phyloP scores from a whole-genome alignment of 345 rosid genomes.

The Salix exigua region DNA sequence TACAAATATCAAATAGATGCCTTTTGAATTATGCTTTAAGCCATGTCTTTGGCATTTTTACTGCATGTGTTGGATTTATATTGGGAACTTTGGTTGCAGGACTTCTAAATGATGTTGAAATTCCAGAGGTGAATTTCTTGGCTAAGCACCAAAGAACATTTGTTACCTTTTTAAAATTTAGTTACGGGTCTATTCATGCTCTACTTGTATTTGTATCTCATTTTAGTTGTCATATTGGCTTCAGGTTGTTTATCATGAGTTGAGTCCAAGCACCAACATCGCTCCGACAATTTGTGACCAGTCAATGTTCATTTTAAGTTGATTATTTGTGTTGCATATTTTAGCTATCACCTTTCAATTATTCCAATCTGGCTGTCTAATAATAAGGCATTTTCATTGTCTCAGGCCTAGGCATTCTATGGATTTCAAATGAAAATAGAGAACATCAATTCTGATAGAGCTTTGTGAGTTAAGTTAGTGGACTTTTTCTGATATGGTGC shows the following conservation, averaged over 20 bases:
- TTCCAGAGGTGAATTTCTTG: no score
- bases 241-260: background rate
- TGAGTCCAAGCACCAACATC: background rate
- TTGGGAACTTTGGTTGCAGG: no score
- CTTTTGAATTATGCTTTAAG: no score
- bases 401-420: constrained; percentile 86
- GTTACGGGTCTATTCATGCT: background rate
- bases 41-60: no score
- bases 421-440: constrained; percentile 82
- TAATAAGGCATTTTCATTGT: constrained; percentile 14
- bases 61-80: no score
- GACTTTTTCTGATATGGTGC: background rate
- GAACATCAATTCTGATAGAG: constrained; percentile 84
- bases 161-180: no score
- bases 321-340: background rate
- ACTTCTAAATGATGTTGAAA: no score
- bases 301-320: background rate
- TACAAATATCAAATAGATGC: no score
- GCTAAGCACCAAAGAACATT: no score
- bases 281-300: background rate
- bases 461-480: constrained; percentile 9
- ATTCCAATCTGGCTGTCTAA: constrained; percentile 21
- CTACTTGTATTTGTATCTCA: background rate
- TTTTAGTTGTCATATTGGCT: background rate
- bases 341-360: background rate